Base-by-base conservation (phyloP, 108 stramenopile species). In the Conticribra guillardii region DNA sequence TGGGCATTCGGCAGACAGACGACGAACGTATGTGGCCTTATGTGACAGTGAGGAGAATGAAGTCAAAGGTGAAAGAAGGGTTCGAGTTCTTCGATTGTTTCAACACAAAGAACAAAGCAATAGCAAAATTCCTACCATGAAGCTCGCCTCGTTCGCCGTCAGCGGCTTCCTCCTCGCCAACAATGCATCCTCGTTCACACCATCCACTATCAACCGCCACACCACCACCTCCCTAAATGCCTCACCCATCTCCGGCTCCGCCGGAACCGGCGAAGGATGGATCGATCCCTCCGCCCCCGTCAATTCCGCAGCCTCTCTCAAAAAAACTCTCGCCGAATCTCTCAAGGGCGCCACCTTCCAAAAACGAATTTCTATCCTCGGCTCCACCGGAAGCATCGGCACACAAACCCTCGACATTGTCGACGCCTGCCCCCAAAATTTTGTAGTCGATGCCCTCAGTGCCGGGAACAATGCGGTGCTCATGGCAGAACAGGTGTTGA, bases 331-430 rank as follows among this genome's bases (percentile, higher is more conserved):
- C 23, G 62, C 58, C 26, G 87, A 92, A 47, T 61, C 81, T 14
- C 79, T 92, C 44, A 87, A 96, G 69, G 94, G 90, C n/a, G 47
- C 89, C 52, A 80, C 70, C 18, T 96, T 93, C 64, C 76, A 91
- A 62, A 96, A 96, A 61, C 85, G 88, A 24, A 81, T 96, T 28
- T 87, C 90, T 34, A 70, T 96, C 34, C 79, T 97, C 60, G 96
- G 96, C 11, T 92, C 90, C 29, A 97, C 96, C 21, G 98, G 98
- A 27, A 87, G 85, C 47, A 98, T 98, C 58, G 98, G 98, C 41
- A 98, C 98, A 17, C 98, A 98, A 74, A 98, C 98, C 0, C 84
- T 98, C 24, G 96, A 98, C 22, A 97, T 98, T 55, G 94, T 94
- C 44, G 85, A 89, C 67, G 98, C 94, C 23, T 93, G 92, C 64